Evolutionary conservation across 768 basidiomycete species (phyloP).

Genomic region (Chiua virens): DNA sequence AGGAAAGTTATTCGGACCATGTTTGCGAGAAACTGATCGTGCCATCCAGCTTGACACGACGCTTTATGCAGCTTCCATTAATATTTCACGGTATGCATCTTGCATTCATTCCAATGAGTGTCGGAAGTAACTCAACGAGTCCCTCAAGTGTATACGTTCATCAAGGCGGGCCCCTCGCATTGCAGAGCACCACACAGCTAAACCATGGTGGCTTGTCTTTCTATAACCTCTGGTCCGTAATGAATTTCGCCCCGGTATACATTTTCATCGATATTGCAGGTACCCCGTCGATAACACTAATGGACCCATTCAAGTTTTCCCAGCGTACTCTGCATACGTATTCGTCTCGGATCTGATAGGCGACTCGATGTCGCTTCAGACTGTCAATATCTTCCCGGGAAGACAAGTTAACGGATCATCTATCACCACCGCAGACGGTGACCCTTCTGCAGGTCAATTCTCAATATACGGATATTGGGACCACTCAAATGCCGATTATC

Average conservation of each 20-base stretch:
- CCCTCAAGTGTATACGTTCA: conserved; percentile 46
- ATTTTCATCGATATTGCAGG: conserved; percentile 26
- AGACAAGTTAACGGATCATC: conserved; percentile 52
- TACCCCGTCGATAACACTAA: conserved; percentile 49
- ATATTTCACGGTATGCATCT: conserved; percentile 43
- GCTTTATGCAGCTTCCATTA: conserved; percentile 36
- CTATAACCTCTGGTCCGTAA: conserved; percentile 46
- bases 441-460: conserved; percentile 42
- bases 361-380: conserved; percentile 41
- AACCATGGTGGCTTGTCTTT: conserved; percentile 44
- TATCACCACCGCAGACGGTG: conserved; percentile 51
- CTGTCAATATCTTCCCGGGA: conserved; percentile 52
- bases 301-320: conserved; percentile 50
- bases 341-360: conserved; percentile 51
- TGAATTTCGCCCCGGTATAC: not conserved
- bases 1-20: conserved; percentile 13
- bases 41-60: conserved; percentile 14
- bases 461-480: conserved; percentile 56
- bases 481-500: conserved; percentile 29
- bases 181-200: conserved; percentile 47
- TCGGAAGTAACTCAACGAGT: not conserved
- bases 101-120: not conserved
- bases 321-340: conserved; percentile 50
- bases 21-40: not conserved
- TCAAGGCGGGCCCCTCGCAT: conserved; percentile 52